These are phyloP conservation scores for Leptomonas seymouri DNA, from an alignment of 208 protist species.

Conservation along the genomic window DNA sequence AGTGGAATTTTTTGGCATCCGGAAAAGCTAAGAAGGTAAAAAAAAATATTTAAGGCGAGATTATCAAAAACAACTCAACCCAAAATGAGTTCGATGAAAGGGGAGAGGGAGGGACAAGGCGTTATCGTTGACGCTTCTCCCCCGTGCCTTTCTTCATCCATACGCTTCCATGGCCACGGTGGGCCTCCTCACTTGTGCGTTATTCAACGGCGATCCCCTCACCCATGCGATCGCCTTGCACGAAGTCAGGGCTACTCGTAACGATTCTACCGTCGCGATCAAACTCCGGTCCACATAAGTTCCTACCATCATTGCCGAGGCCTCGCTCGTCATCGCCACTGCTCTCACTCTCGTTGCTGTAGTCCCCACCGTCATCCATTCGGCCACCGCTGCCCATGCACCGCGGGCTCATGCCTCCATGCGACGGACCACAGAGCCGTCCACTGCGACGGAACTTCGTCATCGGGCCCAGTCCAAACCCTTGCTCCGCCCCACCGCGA, in stretches of 20 bases:
- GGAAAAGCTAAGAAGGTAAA: too few species aligned
- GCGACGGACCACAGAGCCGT: not conserved
- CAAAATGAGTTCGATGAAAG: too few species aligned
- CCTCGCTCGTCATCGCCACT: not conserved
- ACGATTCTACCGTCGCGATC: not conserved
- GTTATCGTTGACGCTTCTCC: too few species aligned
- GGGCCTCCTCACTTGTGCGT: too few species aligned
- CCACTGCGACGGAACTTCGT: conserved; percentile 15
- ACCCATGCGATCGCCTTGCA: too few species aligned
- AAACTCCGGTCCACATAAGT: not conserved
- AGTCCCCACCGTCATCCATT: not conserved
- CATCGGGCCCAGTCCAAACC: conserved; percentile 17
- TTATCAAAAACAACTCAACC: too few species aligned
- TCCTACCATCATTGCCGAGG: conserved; percentile 2
- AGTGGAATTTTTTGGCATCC: too few species aligned
- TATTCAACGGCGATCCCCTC: too few species aligned
- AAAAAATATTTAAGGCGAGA: too few species aligned
- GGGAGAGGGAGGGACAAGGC: too few species aligned
- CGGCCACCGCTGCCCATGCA: not conserved
- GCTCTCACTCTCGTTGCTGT: conserved; percentile 7
- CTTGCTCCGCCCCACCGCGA: conserved; percentile 5
- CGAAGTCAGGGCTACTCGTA: not conserved
- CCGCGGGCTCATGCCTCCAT: not conserved
- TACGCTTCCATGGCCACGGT: conserved; percentile 15
- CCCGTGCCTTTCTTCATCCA: too few species aligned